Percentiles rank a stretch among this genome's conserved stretches.
phyloP scores from a whole-genome alignment of 148 eudicot genomes.

The Suaeda aralocaspica region DNA sequence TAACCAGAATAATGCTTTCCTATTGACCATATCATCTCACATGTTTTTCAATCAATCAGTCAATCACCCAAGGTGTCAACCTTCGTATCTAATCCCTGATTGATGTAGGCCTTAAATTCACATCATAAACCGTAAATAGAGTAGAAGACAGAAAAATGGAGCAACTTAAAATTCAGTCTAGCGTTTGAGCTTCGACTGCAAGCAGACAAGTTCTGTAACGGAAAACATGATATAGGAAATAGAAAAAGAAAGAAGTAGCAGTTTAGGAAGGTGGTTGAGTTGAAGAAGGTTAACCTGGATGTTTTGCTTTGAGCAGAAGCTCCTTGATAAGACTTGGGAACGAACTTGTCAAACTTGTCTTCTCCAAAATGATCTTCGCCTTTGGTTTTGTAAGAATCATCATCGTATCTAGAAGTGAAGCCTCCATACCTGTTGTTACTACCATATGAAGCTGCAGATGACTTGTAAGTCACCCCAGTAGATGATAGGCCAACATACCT shows the following conservation, averaged over 20 bases:
- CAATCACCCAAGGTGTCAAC: background rate
- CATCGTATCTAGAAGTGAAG: constrained; percentile 52
- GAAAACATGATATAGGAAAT: background rate
- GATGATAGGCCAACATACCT: constrained; percentile 97
- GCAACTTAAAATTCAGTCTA: background rate
- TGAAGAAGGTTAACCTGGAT: constrained; percentile 34
- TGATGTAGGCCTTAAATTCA: background rate
- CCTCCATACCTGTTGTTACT: constrained; percentile 70
- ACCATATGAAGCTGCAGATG: constrained; percentile 58
- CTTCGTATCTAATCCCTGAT: background rate
- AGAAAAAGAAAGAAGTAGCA: background rate
- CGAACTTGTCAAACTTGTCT: constrained; percentile 52
- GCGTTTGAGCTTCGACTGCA: background rate
- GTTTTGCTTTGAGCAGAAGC: constrained; percentile 38
- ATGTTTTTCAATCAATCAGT: background rate
- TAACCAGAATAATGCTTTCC: background rate
- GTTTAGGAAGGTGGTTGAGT: background rate
- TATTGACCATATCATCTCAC: background rate
- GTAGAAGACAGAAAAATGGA: background rate
- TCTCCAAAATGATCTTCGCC: constrained; percentile 55
- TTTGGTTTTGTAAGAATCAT: constrained; percentile 48
- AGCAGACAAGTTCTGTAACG: background rate
- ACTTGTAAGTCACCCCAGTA: constrained; percentile 69
- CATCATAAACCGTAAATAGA: background rate
- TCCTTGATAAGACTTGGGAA: constrained; percentile 50